Evolutionary conservation across 2,329 filamentous ascomycete species (phyloP), one percentile per base, ranked within the genome.

Genomic region (Sclerotinia trifoliorum): DNA sequence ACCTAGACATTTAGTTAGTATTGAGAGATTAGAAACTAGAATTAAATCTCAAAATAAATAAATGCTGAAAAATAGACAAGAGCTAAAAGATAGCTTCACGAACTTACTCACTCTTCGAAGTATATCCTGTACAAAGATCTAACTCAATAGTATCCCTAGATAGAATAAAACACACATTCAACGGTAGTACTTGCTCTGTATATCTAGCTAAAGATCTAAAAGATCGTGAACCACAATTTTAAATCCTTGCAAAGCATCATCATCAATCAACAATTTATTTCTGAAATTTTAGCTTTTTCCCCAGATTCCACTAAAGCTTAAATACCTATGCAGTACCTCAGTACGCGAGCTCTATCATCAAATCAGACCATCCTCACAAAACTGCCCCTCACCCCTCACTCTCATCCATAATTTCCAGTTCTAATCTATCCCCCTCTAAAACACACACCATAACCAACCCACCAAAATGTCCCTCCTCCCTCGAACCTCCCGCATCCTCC

Each of bases 401-500:
- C 46, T 48, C 67, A 39, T 48, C 51, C 51, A 58, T n/a, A 51
- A 39, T 39, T 2, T 3, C 39, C 39, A 39, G 13, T 13, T 4
- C 2, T 11, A 39, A 13, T 39, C 24, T 21, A n/a, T 4, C 13
- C 3, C 17, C 55, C 35, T 24, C 8, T 4, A 49, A 52, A 52
- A 46, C 17, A 3, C 32, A 42, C 57, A 35, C 26, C 19, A 32
- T 26, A 3, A 35, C 17, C n/a, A 54, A 54, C 32, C 24, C 32
- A 8, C 2, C n/a, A 64, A 42, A 55, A 64, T 64, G 61, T 26
- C 48, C 29, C n/a, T 54, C 51, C 62, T 75, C 76, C 62, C 71
- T 75, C 48, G 70, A 70, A 17, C 69, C 74, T 5, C 76, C 75
- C 69, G 73, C 75, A n/a, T 70, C 73, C 44, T 71, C 74, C 70